Evolutionary conservation across 139 green algal species (phyloP), one percentile per base, ranked within the genome.

Genomic region (Coccomyxa sp.): DNA sequence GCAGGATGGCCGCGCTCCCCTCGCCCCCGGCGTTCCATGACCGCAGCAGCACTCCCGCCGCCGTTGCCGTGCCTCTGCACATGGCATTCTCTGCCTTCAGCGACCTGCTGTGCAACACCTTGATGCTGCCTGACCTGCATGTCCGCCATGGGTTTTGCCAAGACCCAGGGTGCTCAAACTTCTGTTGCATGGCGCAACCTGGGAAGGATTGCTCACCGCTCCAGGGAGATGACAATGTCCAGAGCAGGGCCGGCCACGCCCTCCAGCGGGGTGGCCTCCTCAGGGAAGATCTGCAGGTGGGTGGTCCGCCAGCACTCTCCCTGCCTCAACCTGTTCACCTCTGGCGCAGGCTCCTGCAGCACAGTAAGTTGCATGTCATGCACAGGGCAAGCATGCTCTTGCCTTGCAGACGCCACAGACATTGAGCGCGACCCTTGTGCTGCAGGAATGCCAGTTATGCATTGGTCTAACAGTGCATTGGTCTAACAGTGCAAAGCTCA

Each of bases 1-100:
- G 96, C 14, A 96, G 82, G 30, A 98, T 83, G 13, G 91, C 91
- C 0, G 95, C 94, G 31, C 85, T 85, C 10, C 94, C 95, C 31
- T 96, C 91, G 10, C 86, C 88, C 21, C 87, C 91, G 11, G 89
- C 88, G 28, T 90, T 80, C 92, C 93, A 96, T 15, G 86, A 91
- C 51, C 85, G 82, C 4, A 96, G 82, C 82, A 97, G 84, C 76
- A 93, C 58, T 27, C 90, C 90, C 13, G 86, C 90, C 4, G 90
- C 84, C 30, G 76, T 31, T 9, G 86, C 82, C 9, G 77, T 79
- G 13, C 84, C 86, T 76, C 88, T 91, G 84, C 76, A 82, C 13
- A 60, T 27, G 25, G 13, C 76, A 80, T 71, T 3, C 63, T 4
- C 63, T 28, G 18, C 18, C 10, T 3, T 25, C 63, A 71, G 63